Evolutionary conservation across 208 protist species (phyloP).

Genomic region (Trypanosomatidae sp.): DNA sequence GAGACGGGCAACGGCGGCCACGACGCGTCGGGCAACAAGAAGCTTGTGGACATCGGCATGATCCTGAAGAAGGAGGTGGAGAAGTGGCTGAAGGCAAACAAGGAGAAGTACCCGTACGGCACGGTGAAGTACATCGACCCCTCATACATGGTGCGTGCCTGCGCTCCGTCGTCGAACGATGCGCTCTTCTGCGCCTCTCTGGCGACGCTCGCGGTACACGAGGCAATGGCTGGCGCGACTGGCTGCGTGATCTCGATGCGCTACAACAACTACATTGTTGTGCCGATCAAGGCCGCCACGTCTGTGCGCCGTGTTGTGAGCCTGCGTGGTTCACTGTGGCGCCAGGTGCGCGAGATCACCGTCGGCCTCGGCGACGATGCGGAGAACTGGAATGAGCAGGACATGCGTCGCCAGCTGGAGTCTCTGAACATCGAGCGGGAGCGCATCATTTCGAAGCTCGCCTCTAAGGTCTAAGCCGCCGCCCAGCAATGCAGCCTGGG

Average conservation of each 20-base stretch:
- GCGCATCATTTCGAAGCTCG: conserved; percentile 54
- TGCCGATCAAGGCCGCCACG: conserved; percentile 89
- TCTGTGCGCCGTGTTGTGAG: conserved; percentile 84
- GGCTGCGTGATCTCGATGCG: conserved; percentile 85
- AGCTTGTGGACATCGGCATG: conserved; percentile 90
- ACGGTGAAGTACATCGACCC: conserved; percentile 97
- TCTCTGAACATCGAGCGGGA: conserved; percentile 58
- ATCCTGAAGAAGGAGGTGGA: conserved; percentile 88
- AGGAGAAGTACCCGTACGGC: conserved; percentile 56
- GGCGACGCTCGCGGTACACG: conserved; percentile 86
- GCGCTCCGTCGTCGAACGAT: conserved; percentile 89
- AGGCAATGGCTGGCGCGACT: conserved; percentile 89
- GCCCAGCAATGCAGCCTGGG: too few species aligned
- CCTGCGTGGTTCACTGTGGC: conserved; percentile 81
- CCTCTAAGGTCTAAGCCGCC: conserved; percentile 78
- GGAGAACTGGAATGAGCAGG: conserved; percentile 40
- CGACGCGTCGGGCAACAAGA: conserved; percentile 94
- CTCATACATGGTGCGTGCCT: conserved; percentile 95
- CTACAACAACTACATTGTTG: conserved; percentile 91
- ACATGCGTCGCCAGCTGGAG: conserved; percentile 81
- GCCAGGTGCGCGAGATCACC: conserved; percentile 88
- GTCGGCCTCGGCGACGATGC: conserved; percentile 74
- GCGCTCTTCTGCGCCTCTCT: conserved; percentile 85
- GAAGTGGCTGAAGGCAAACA: conserved; percentile 73
- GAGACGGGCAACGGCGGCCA: conserved; percentile 48